Conservation (phyloP, 441 rosid species). For the Arabidopsis hybrid region DNA sequence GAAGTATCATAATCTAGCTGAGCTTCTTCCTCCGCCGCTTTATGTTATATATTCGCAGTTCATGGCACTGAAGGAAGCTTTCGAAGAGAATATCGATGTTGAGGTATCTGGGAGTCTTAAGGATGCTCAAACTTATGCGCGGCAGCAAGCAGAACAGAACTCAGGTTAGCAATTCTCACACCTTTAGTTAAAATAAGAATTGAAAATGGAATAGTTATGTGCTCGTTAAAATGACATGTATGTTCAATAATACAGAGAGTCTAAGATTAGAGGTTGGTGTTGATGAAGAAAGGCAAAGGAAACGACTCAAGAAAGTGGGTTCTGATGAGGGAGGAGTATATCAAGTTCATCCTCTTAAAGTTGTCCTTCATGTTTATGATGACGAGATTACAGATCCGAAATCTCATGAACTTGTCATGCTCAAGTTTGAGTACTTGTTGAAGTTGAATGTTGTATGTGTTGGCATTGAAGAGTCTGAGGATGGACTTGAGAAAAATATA, state of each 20-base stretch:
- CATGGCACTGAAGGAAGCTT: constrained; percentile 86
- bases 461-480: constrained; percentile 68
- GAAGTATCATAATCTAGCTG: constrained; percentile 81
- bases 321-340: constrained; percentile 65
- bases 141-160: constrained; percentile 77
- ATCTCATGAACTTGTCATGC: constrained; percentile 55
- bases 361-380: constrained; percentile 68
- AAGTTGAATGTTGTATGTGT: constrained; percentile 86
- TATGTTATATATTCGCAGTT: constrained; percentile 85
- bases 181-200: constrained; percentile 1
- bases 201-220: background rate
- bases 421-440: constrained; percentile 79
- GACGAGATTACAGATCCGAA: constrained; percentile 71
- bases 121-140: constrained; percentile 79
- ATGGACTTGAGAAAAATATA: constrained; percentile 61
- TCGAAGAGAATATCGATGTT: constrained; percentile 73
- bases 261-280: constrained; percentile 76
- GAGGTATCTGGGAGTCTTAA: constrained; percentile 81
- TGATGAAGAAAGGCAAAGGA: constrained; percentile 82
- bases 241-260: constrained; percentile 58
- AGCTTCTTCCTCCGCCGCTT: constrained; percentile 92
- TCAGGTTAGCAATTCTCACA: constrained; percentile 50
- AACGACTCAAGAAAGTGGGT: constrained; percentile 71
- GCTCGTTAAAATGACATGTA: constrained; percentile 48
- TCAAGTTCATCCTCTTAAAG: constrained; percentile 76